phyloP scores from a whole-genome alignment of 768 basidiomycete genomes.

The Suillus hirtellus region DNA sequence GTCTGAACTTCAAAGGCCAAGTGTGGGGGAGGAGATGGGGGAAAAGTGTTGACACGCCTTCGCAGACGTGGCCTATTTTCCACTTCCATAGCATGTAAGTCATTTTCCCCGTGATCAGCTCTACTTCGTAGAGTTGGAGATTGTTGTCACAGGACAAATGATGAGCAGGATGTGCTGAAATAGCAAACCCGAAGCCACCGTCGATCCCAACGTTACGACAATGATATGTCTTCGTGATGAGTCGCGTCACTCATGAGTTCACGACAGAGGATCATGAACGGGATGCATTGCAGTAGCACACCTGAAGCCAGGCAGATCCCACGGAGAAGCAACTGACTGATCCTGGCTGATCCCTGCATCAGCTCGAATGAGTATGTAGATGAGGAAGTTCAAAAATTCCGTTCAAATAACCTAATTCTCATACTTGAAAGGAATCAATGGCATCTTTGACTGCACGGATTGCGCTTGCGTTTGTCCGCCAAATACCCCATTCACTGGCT shows the following conservation, averaged over 20 bases:
- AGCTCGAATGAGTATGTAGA: neutral
- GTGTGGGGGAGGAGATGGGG: too few relatives aligned
- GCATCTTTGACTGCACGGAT: slow-evolving; percentile 53
- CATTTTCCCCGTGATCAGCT: neutral
- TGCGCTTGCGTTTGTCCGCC: slow-evolving; percentile 57
- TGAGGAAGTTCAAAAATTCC: neutral
- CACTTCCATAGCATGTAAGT: too few relatives aligned
- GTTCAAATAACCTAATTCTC: neutral
- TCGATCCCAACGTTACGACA: too few relatives aligned
- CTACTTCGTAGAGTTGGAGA: too few relatives aligned
- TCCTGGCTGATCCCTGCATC: neutral
- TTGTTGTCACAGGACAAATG: too few relatives aligned
- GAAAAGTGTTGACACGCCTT: too few relatives aligned
- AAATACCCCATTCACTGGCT: slow-evolving; percentile 64
- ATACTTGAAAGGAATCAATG: slow-evolving; percentile 33
- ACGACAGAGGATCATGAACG: neutral
- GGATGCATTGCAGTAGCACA: neutral
- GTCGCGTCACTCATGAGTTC: too few relatives aligned
- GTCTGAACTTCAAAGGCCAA: too few relatives aligned
- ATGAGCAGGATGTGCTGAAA: too few relatives aligned
- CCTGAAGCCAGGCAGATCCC: neutral
- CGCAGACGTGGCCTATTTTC: too few relatives aligned
- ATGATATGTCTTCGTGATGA: too few relatives aligned
- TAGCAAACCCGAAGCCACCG: too few relatives aligned
- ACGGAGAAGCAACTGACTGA: neutral